These are phyloP conservation scores for Botrytis pseudocinerea DNA, from an alignment of 2,329 filamentous ascomycete species.

Conservation along the genomic window DNA sequence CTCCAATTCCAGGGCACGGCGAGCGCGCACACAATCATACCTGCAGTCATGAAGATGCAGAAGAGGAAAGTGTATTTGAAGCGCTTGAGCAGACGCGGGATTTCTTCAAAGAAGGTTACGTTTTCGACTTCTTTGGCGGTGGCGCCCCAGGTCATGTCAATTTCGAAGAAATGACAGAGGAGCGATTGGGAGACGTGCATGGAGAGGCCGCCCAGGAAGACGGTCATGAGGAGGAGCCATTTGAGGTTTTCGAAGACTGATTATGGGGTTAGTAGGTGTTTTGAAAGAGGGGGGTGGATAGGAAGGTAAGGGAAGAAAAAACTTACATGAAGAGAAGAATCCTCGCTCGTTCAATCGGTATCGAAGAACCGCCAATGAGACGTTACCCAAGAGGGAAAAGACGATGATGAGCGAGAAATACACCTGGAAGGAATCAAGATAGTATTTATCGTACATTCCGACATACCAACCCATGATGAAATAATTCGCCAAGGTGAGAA, in stretches of 20 bases:
- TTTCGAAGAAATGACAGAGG: constrained; percentile 78
- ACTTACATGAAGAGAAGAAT: constrained; percentile 15
- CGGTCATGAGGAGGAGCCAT: constrained; percentile 71
- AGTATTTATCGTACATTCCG: constrained; percentile 77
- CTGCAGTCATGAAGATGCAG: constrained; percentile 56
- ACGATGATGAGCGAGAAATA: constrained; percentile 80
- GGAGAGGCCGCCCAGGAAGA: constrained; percentile 80
- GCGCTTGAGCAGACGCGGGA: constrained; percentile 73
- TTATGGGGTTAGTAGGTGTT: background rate
- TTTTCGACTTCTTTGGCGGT: constrained; percentile 81
- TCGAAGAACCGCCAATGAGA: constrained; percentile 70
- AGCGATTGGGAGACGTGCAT: constrained; percentile 81
- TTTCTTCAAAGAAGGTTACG: constrained; percentile 82
- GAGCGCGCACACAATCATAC: constrained; percentile 57
- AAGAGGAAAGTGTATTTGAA: constrained; percentile 55
- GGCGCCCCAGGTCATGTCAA: constrained; percentile 84
- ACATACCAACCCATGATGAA: constrained; percentile 76
- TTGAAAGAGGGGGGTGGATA: no score
- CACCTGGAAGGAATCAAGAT: constrained; percentile 74
- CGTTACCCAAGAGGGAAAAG: constrained; percentile 61
- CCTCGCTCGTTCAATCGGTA: constrained; percentile 66
- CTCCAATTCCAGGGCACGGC: constrained; percentile 67
- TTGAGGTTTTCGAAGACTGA: constrained; percentile 62
- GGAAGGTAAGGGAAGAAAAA: background rate
- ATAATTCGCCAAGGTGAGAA: constrained; percentile 72